phyloP scores from a whole-genome alignment of 331 rosid genomes.

The Malus hybrid region DNA sequence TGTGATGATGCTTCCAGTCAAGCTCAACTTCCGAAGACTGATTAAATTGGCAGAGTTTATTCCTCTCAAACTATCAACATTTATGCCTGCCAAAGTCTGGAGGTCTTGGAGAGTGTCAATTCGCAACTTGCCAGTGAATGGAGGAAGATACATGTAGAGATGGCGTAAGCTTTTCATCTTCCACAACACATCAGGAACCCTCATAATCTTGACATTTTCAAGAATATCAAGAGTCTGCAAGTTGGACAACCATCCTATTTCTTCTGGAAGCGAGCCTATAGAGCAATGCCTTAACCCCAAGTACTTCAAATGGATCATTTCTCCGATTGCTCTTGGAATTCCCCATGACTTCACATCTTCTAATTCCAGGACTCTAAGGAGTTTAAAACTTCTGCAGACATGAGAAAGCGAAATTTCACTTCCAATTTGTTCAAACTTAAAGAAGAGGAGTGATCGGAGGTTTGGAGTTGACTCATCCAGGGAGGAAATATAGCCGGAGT shows the following conservation, averaged over 20 bases:
- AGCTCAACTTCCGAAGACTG: constrained; percentile 6
- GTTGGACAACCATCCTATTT: not conserved
- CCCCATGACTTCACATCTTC: not conserved
- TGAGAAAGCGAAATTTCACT: not conserved
- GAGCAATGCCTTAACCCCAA: not conserved
- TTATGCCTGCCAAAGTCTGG: not conserved
- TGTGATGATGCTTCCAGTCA: not conserved
- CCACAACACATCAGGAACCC: not conserved
- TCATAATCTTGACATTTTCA: not conserved
- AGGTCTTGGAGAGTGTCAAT: not conserved
- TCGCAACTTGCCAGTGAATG: not conserved
- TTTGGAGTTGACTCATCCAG: not conserved
- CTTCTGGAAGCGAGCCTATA: not conserved
- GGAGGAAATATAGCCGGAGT: not conserved
- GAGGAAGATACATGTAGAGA: not conserved
- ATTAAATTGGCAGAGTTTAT: not conserved
- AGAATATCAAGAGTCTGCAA: constrained; percentile 2
- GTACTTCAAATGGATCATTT: constrained; percentile 4
- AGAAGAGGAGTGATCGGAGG: constrained; percentile 2
- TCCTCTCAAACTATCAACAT: not conserved
- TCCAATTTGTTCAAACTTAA: not conserved
- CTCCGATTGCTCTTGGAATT: not conserved
- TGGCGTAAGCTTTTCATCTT: constrained; percentile 5
- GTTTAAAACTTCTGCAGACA: not conserved
- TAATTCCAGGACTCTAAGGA: constrained; percentile 5